Conservation (phyloP, 2,329 filamentous ascomycete species). For the Alternaria sp. region DNA sequence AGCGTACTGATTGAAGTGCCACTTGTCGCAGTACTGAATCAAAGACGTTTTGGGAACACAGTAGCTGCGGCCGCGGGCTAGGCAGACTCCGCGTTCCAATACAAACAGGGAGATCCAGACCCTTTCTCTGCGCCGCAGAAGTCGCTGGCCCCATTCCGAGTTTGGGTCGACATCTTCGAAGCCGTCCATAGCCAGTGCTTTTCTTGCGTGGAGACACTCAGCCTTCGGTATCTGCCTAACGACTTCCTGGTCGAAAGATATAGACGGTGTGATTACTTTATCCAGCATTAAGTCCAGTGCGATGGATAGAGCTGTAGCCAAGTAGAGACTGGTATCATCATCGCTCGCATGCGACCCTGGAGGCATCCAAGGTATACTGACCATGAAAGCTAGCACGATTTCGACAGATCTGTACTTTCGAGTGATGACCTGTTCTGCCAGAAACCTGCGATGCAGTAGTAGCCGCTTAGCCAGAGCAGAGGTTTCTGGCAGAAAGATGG, state of each 20-base stretch:
- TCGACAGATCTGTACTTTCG: slow-evolving; percentile 74
- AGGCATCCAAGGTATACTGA: slow-evolving; percentile 80
- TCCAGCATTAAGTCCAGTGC: slow-evolving; percentile 75
- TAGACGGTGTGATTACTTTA: slow-evolving; percentile 70
- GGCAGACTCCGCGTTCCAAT: slow-evolving; percentile 75
- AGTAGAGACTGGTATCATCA: slow-evolving; percentile 76
- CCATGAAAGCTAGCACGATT: slow-evolving; percentile 78
- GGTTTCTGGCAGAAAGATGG: slow-evolving; percentile 71
- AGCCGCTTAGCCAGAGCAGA: slow-evolving; percentile 72
- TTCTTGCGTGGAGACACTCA: slow-evolving; percentile 73
- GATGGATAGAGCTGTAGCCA: slow-evolving; percentile 74
- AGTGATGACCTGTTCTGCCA: slow-evolving; percentile 69
- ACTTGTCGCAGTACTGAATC: slow-evolving; percentile 72
- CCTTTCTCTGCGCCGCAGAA: slow-evolving; percentile 72
- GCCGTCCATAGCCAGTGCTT: slow-evolving; percentile 73
- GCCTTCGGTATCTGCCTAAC: slow-evolving; percentile 65
- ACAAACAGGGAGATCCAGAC: slow-evolving; percentile 78
- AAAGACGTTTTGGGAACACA: slow-evolving; percentile 73
- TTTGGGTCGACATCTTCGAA: slow-evolving; percentile 69
- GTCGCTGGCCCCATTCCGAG: slow-evolving; percentile 67
- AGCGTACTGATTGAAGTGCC: slow-evolving; percentile 71
- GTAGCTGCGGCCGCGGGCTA: slow-evolving; percentile 74
- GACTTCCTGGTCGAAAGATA: slow-evolving; percentile 57
- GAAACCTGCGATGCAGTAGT: slow-evolving; percentile 68
- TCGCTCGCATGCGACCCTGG: slow-evolving; percentile 72